Base-by-base conservation (phyloP, 2,329 filamentous ascomycete species). In the Magnaporthiopsis incrustans region DNA sequence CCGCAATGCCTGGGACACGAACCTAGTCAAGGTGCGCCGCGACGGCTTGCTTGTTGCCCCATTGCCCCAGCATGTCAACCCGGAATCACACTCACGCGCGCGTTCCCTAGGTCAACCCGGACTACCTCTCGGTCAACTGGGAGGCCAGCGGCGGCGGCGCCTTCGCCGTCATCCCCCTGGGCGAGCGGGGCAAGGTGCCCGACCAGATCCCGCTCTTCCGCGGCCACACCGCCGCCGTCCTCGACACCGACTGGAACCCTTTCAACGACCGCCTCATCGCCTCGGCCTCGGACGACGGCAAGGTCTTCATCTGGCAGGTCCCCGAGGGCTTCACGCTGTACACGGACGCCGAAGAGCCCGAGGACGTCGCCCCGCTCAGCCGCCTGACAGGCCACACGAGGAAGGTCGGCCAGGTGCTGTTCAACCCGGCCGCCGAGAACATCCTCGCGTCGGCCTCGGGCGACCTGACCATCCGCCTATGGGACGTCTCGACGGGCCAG, bases 1-100 rank as follows among this genome's bases (percentile, higher is more conserved):
- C 74, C 91, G 90, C 78, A 99, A 99, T 87, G 95, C 95, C 64
- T 99, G 95, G 95, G 95, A 99, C 78, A 97, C 93, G 73, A 99
- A 99, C 81, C 82, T 99, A 74, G 85, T 98, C 80, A 98, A 98
- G 89, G 92, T 96, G 77, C 76, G 83, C 63, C 59, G 22, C 59
- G n/a, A n/a, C 53, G 53, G n/a, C 53, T 12, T 27, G n/a, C 53
- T 27, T 38, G 11, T 38, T 38, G 35, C 35, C 35, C 35, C 35
- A 38, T 38, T 38, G 12, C 35, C 35, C 35, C 35, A 38, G 35
- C 27, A 30, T 60, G 62, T n/a, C 57, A 38, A 63, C 69, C 71
- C 63, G 69, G 66, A 26, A 22, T 63, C 32, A 60, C 56, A 60
- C 14, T 57, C 57, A 63, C 58, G 57, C 63, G 66, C 62, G 33